Evolutionary conservation across 2,329 filamentous ascomycete genomes (phyloP), one percentile per base, ranked within the genome.

Genomic region (Sporothrix pallida): DNA sequence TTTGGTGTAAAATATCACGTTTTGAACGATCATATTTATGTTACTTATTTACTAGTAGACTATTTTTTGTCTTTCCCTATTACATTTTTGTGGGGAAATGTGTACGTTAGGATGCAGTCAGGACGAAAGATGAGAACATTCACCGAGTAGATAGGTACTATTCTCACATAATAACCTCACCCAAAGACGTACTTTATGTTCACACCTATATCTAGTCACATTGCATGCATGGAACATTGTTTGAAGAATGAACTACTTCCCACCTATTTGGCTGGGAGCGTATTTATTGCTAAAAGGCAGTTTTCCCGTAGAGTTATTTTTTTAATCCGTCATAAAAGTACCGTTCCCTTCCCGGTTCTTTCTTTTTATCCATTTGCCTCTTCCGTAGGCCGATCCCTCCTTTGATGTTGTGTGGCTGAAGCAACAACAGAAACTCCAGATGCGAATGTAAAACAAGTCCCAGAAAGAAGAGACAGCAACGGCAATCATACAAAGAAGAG

Each of bases 161-260:
- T 7, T 37, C 7, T 37, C 31, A 37, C 31, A 37, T 26, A 37
- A 6, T 37, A 37, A 37, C 31, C 31, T 37, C 7, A 37, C 31
- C 7, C 7, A 37, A 37, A 37, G 31, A 37, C 4, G 7, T 5
- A 37, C 31, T 7, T 37, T 3, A 17, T 15, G 23, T 15, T 60
- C 26, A 26, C 56, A 31, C 26, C 31, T 0, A n/a, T 15, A 31
- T 42, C 15, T 12, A 42, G 3, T 63, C 37, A 44, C 20, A 26
- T 2, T 67, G 17, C 44, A 48, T 3, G 20, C 5, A 7, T 26
- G 7, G 6, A 6, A 5, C 12, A 5, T 48, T 46, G n/a, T 67
- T 67, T 67, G 42, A 46, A 60, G 62, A 67, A 48, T 67, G 62
- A 67, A 48, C 42, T 48, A 48, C 62, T 67, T 67, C 62, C 62